Conservation (phyloP, 306 rosid species). For the Vicia villosa region DNA sequence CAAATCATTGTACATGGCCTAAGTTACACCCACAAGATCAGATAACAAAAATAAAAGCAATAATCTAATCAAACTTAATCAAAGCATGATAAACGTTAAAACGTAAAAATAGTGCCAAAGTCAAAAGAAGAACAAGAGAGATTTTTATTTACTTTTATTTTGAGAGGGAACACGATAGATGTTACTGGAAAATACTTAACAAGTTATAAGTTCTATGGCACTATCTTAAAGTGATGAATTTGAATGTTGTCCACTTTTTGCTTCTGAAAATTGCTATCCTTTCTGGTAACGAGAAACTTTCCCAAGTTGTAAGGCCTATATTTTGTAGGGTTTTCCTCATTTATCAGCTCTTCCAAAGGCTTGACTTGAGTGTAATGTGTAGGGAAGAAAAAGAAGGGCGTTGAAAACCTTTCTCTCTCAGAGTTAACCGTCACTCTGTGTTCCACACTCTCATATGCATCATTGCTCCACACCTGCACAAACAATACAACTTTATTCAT, state of each 20-base stretch:
- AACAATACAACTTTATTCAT: too few species aligned
- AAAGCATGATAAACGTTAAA: too few species aligned
- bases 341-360: slow-evolving; percentile 56
- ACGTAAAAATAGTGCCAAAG: too few species aligned
- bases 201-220: too few species aligned
- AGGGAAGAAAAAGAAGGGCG: slow-evolving; percentile 54
- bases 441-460: slow-evolving; percentile 63
- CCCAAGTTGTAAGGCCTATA: slow-evolving; percentile 62
- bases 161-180: too few species aligned
- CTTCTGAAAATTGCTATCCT: slow-evolving; percentile 48
- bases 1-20: too few species aligned
- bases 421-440: slow-evolving; percentile 66
- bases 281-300: slow-evolving; percentile 45
- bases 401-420: slow-evolving; percentile 55
- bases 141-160: too few species aligned
- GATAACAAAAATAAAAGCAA: too few species aligned
- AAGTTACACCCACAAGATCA: too few species aligned
- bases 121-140: too few species aligned
- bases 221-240: slow-evolving; percentile 43
- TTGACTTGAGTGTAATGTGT: slow-evolving; percentile 51
- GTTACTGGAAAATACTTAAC: too few species aligned
- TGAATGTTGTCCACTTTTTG: slow-evolving; percentile 53
- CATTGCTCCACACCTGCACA: slow-evolving; percentile 83
- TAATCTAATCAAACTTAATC: too few species aligned
- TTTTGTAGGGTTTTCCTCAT: slow-evolving; percentile 50